phyloP scores from a whole-genome alignment of 164 flowering plant genomes.

The Aristolochia californica region DNA sequence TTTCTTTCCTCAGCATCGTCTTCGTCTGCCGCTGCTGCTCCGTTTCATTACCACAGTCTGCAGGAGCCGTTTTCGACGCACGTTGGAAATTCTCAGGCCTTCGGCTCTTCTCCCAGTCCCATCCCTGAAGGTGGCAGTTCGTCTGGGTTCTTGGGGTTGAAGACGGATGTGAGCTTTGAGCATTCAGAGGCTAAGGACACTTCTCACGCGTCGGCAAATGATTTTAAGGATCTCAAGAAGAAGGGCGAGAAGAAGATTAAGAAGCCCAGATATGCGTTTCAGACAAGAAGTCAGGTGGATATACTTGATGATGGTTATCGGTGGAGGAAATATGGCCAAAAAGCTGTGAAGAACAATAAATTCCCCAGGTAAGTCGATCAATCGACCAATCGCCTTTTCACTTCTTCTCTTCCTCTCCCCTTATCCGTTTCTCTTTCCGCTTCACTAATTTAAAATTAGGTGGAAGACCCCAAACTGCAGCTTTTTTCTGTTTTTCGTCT shows the following conservation, averaged over 20 bases:
- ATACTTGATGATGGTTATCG: slow-evolving; percentile 86
- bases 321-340: slow-evolving; percentile 93
- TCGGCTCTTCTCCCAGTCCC: slow-evolving; percentile 4
- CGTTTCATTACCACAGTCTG: neutral
- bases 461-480: too few relatives aligned
- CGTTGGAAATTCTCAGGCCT: slow-evolving; percentile 3
- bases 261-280: slow-evolving; percentile 58
- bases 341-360: slow-evolving; percentile 77
- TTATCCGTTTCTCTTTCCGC: too few relatives aligned
- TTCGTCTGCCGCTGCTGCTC: neutral
- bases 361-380: slow-evolving; percentile 54
- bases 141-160: slow-evolving; percentile 17
- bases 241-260: slow-evolving; percentile 38
- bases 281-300: slow-evolving; percentile 72
- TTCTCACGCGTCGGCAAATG: slow-evolving; percentile 10
- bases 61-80: too few relatives aligned
- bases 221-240: slow-evolving; percentile 14
- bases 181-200: neutral
- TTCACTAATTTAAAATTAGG: too few relatives aligned
- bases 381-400: too few relatives aligned
- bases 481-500: too few relatives aligned
- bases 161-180: neutral
- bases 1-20: slow-evolving; percentile 20
- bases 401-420: too few relatives aligned
- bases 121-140: slow-evolving; percentile 7